Conservation (phyloP, 2,329 filamentous ascomycete species). For the Orbilia ellipsospora region DNA sequence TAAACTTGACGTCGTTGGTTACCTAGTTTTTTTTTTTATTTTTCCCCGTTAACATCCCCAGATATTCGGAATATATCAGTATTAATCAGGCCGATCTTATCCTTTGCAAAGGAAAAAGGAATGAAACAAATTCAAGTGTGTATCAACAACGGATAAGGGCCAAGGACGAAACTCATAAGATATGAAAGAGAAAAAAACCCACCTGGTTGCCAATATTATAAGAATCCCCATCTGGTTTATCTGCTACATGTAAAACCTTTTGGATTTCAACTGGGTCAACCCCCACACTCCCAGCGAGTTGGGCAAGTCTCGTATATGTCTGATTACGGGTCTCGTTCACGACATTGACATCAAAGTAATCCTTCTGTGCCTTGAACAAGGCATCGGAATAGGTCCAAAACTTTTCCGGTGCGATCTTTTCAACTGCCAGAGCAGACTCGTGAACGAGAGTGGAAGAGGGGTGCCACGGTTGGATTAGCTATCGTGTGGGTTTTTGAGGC, state of each 20-base stretch:
- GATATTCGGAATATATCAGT: conserved; percentile 27
- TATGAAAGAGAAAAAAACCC: conserved; percentile 24
- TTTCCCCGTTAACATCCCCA: not conserved
- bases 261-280: conserved; percentile 78
- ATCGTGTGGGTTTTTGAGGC: conserved; percentile 8
- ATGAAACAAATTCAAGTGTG: conserved; percentile 24
- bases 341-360: conserved; percentile 85
- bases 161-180: not conserved
- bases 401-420: conserved; percentile 74
- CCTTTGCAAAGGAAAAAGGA: conserved; percentile 10
- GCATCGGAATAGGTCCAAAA: conserved; percentile 78
- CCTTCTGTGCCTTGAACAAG: conserved; percentile 73
- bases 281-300: conserved; percentile 76
- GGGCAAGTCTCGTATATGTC: conserved; percentile 82
- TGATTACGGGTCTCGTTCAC: conserved; percentile 85
- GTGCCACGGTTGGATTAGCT: conserved; percentile 55
- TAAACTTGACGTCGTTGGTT: conserved; percentile 84
- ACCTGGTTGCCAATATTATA: conserved; percentile 79
- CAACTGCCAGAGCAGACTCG: conserved; percentile 85
- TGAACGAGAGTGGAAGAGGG: conserved; percentile 66
- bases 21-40: conserved; percentile 63
- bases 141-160: not conserved
- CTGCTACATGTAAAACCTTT: conserved; percentile 74
- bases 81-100: conserved; percentile 25
- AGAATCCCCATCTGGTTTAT: conserved; percentile 73